Evolutionary conservation across 106 monocot species (phyloP), one percentile per base, ranked within the genome.

Genomic region (Acorus gramineus): DNA sequence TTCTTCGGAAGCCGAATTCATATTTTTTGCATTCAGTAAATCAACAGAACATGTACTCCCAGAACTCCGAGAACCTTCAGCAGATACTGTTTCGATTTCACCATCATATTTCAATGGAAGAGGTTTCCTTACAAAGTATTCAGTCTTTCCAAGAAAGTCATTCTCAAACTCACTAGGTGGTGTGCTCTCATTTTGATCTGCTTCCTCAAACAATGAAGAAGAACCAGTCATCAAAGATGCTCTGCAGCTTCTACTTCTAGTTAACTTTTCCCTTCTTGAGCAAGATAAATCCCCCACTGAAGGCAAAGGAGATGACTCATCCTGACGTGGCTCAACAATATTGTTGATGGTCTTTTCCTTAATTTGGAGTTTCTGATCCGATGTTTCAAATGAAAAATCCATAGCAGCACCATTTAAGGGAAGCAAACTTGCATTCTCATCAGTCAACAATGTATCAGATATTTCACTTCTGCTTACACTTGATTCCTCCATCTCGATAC

Each of bases 171-270:
- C 75, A 64, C 62, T 72, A 42, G 88, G 88, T 50, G 98, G 98
- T 47, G 92, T 99, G 49, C 52, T 48, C 52, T 78, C 74, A 57
- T 72, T 66, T 55, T 56, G 63, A 10, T 79, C 78, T 61, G 65
- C 68, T 9, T 76, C 81, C 9, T 42, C 48, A 52, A 83, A 79
- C 78, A 75, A 76, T 53, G 79, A 84, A 63, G 50, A 55, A 8
- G 81, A 64, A 50, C 53, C 62, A 52, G 57, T 57, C 66, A 63
- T 79, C 54, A 77, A 6, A 68, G 53, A 58, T 47, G 66, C 79
- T 48, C 78, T 73, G 72, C 88, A 89, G 68, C 98, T 99, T 75
- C 76, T 87, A 58, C 98, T 99, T 73, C 81, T 92, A 49, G 72
- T 57, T 46, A 84, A 63, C 13, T 42, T 52, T 4, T 67, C 62